Evolutionary conservation across 2,329 filamentous ascomycete species (phyloP).

Genomic region (Microdochium paspali): DNA sequence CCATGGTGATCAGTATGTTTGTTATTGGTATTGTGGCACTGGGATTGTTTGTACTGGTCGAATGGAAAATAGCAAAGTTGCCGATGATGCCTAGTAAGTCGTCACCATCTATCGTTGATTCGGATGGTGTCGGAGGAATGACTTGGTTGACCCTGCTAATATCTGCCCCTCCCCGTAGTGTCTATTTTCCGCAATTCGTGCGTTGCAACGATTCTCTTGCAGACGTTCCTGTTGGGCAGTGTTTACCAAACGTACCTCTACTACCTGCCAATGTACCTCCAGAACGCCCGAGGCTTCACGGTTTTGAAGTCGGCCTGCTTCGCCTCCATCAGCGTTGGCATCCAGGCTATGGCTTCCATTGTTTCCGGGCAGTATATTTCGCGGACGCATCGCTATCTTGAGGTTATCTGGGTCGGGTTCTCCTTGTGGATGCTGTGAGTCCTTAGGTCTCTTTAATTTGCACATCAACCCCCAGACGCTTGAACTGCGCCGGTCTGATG

Average conservation of each 20-base stretch:
- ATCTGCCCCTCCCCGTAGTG: conserved; percentile 23
- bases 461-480: too few species aligned
- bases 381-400: conserved; percentile 44
- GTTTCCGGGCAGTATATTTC: conserved; percentile 49
- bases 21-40: conserved; percentile 34
- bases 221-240: conserved; percentile 51
- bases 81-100: conserved; percentile 46
- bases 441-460: too few species aligned
- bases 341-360: conserved; percentile 35
- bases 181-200: conserved; percentile 44
- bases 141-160: too few species aligned
- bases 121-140: too few species aligned
- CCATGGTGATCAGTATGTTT: conserved; percentile 52
- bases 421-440: conserved; percentile 23
- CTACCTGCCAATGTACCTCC: conserved; percentile 52
- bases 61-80: conserved; percentile 43
- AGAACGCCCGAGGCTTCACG: conserved; percentile 35
- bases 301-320: conserved; percentile 38
- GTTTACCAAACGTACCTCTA: conserved; percentile 51
- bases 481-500: too few species aligned
- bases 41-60: conserved; percentile 40
- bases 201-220: conserved; percentile 42
- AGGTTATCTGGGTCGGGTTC: conserved; percentile 40
- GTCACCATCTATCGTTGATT: conserved; percentile 2
- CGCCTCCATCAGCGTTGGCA: conserved; percentile 36